These are phyloP conservation scores for Osmanthus fragrans DNA, from an alignment of 257 asterid species.

Conservation along the genomic window DNA sequence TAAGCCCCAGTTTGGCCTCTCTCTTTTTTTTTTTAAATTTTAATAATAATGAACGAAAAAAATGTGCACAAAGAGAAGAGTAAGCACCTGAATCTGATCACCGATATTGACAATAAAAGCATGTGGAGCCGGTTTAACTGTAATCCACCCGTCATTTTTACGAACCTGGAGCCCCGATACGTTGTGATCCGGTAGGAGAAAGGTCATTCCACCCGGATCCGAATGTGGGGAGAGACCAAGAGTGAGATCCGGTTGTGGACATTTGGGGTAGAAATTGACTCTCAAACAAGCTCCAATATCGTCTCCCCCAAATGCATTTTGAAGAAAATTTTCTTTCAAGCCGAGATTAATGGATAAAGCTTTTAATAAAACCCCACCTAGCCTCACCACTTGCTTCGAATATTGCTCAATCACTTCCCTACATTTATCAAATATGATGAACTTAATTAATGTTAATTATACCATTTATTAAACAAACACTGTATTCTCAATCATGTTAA, in stretches of 20 bases:
- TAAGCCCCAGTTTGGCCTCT: too few species aligned
- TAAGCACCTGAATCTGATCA: conserved; percentile 76
- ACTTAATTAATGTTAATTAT: too few species aligned
- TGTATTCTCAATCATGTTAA: background rate
- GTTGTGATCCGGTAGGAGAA: conserved; percentile 66
- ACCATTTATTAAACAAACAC: background rate
- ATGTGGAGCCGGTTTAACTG: conserved; percentile 75
- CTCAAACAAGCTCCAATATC: conserved; percentile 81
- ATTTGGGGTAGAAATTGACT: conserved; percentile 81
- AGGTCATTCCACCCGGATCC: conserved; percentile 87
- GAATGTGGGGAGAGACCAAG: conserved; percentile 85
- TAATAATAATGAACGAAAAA: background rate
- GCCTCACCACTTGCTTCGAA: conserved; percentile 54
- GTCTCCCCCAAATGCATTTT: conserved; percentile 71
- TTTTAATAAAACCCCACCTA: conserved; percentile 63
- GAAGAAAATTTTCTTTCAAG: conserved; percentile 47
- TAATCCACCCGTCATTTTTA: conserved; percentile 50
- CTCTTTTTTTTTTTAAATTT: too few species aligned
- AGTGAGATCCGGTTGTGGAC: conserved; percentile 79
- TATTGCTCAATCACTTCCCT: conserved; percentile 73
- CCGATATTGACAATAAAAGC: conserved; percentile 85
- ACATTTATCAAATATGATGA: background rate
- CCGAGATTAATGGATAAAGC: conserved; percentile 62
- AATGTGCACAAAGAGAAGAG: background rate
- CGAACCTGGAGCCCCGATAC: conserved; percentile 88